Percentiles rank a stretch among this genome's conserved stretches.
phyloP scores from a whole-genome alignment of 1,284 basidiomycete genomes.

The Ceratobasidium sp. region DNA sequence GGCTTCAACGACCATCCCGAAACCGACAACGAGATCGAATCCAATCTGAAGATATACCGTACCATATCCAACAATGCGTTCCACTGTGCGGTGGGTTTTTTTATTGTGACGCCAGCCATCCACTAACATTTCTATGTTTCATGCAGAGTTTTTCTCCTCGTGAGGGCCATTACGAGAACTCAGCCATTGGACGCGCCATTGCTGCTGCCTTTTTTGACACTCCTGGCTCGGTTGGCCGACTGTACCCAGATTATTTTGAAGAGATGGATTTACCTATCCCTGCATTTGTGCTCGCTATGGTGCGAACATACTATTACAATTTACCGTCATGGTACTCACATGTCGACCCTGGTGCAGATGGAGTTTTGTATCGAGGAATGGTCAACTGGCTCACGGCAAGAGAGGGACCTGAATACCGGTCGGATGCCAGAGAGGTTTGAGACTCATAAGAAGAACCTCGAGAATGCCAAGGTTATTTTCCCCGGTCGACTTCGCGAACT shows the following conservation, averaged over 20 bases:
- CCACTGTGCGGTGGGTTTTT: slow-evolving; percentile 4
- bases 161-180: slow-evolving; percentile 1
- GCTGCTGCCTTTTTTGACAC: not conserved
- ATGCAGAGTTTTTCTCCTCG: not conserved
- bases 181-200: not conserved
- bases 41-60: not conserved
- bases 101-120: not conserved
- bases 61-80: slow-evolving; percentile 3
- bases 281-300: not conserved
- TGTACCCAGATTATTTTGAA: not conserved
- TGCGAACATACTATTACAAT: not conserved
- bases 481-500: no score
- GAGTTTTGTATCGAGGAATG: slow-evolving; percentile 21
- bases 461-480: no score
- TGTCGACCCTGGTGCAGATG: no score
- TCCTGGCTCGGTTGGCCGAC: not conserved
- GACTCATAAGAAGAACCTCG: no score
- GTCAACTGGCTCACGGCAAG: not conserved
- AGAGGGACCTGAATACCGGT: not conserved
- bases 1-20: not conserved
- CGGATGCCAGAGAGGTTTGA: slow-evolving; percentile 8
- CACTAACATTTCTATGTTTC: not conserved
- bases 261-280: not conserved
- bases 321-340: no score
- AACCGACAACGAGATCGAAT: not conserved